These are phyloP conservation scores for Epichloe scottii DNA, from an alignment of 2,329 filamentous ascomycete species.

Conservation along the genomic window DNA sequence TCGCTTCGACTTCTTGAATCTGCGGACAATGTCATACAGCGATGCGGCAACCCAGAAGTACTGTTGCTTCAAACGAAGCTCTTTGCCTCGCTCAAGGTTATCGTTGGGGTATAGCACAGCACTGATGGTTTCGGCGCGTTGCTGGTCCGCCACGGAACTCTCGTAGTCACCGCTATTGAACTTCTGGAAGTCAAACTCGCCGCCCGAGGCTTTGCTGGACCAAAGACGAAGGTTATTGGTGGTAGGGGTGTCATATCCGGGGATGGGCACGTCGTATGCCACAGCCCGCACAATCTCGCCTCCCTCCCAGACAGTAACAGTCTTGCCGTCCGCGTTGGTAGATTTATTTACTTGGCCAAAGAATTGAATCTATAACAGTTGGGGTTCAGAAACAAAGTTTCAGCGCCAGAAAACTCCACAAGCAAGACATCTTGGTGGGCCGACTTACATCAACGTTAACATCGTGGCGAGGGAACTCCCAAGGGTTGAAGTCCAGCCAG, in stretches of 20 bases:
- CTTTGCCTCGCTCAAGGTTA: constrained; percentile 91
- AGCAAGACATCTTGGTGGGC: not conserved
- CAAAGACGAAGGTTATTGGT: constrained; percentile 96
- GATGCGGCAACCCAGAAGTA: constrained; percentile 99
- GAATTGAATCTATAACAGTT: constrained; percentile 62
- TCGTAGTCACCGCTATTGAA: constrained; percentile 99
- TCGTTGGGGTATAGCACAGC: constrained; percentile 96
- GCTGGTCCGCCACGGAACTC: constrained; percentile 93
- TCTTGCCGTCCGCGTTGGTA: constrained; percentile 66
- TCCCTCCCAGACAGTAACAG: constrained; percentile 69
- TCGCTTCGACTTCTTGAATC: constrained; percentile 95
- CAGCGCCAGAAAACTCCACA: not conserved
- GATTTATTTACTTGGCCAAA: constrained; percentile 72
- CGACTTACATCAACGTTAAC: constrained; percentile 68
- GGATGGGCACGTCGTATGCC: constrained; percentile 86
- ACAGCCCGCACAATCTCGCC: constrained; percentile 87
- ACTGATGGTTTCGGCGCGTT: constrained; percentile 97
- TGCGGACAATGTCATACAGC: constrained; percentile 86
- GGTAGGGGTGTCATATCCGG: constrained; percentile 76
- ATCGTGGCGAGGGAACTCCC: constrained; percentile 95
- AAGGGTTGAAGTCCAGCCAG: constrained; percentile 98
- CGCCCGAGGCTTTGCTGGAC: constrained; percentile 94
- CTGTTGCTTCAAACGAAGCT: constrained; percentile 95
- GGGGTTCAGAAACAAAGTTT: not conserved
- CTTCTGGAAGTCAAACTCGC: constrained; percentile 98